Conservation (phyloP, 257 asterid species). For the Nemophila menziesii region DNA sequence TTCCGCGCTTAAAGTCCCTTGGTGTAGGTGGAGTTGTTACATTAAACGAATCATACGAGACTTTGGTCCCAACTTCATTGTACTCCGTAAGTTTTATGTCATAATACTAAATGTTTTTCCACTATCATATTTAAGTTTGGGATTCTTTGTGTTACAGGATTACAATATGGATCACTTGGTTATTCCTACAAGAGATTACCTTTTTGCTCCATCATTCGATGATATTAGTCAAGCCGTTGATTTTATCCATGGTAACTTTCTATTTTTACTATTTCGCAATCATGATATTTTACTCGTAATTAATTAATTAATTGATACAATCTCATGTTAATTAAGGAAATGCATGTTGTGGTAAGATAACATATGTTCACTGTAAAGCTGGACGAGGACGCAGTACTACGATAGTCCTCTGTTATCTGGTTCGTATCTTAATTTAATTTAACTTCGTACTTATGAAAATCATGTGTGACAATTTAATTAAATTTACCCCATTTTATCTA, state of each 20-base stretch:
- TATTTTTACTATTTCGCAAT: not conserved
- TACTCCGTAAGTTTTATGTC: constrained; percentile 43
- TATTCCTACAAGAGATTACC: constrained; percentile 93
- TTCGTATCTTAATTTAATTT: constrained; percentile 12
- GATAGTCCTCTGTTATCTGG: constrained; percentile 90
- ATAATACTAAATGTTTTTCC: not conserved
- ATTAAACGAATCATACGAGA: constrained; percentile 79
- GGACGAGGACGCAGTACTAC: constrained; percentile 99
- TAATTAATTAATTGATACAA: not conserved
- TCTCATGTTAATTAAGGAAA: constrained; percentile 26
- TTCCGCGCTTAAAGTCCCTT: constrained; percentile 66
- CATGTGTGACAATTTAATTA: not conserved
- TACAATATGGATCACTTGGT: constrained; percentile 66
- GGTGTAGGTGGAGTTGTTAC: constrained; percentile 91
- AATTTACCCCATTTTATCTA: constrained; percentile 14
- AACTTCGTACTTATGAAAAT: not conserved
- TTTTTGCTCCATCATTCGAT: constrained; percentile 71
- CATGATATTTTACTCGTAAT: not conserved
- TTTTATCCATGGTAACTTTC: constrained; percentile 53
- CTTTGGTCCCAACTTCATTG: constrained; percentile 65
- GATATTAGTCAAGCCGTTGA: constrained; percentile 76
- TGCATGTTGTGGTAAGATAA: constrained; percentile 49
- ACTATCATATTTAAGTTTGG: constrained; percentile 6
- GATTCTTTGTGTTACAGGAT: constrained; percentile 52
- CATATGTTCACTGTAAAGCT: constrained; percentile 93